Percentiles rank a stretch among this genome's conserved stretches.
Conservation (phyloP, 1,139 yeast species). For the Magnusiomyces tetraspermus region DNA sequence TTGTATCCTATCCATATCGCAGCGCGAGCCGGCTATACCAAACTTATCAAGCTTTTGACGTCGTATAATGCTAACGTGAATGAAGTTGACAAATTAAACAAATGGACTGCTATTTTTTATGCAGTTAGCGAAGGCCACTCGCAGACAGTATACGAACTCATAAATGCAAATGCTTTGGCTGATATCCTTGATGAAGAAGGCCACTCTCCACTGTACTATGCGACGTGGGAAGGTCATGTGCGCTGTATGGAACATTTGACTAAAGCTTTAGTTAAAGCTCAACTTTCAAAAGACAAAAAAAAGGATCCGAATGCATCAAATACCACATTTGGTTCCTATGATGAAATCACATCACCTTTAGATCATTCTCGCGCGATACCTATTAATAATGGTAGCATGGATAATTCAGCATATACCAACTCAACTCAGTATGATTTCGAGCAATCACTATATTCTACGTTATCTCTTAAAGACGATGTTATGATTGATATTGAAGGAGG, state of each 20-base stretch:
- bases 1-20: slow-evolving; percentile 80
- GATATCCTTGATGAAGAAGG: slow-evolving; percentile 76
- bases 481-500: slow-evolving; percentile 23
- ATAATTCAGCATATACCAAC: not conserved
- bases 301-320: not conserved
- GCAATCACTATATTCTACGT: slow-evolving; percentile 1
- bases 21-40: slow-evolving; percentile 71
- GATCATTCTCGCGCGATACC: slow-evolving; percentile 19
- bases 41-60: slow-evolving; percentile 57
- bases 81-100: slow-evolving; percentile 70
- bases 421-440: slow-evolving; percentile 9
- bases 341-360: slow-evolving; percentile 4
- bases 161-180: slow-evolving; percentile 64
- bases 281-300: not conserved
- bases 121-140: slow-evolving; percentile 82
- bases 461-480: slow-evolving; percentile 14
- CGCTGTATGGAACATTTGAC: slow-evolving; percentile 58
- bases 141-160: slow-evolving; percentile 57
- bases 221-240: slow-evolving; percentile 90
- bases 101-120: slow-evolving; percentile 91
- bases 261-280: not conserved
- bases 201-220: slow-evolving; percentile 72
- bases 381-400: slow-evolving; percentile 1
- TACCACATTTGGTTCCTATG: too few relatives aligned
- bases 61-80: slow-evolving; percentile 72